Evolutionary conservation across 106 monocot genomes (phyloP), one percentile per base, ranked within the genome.

Genomic region (Dendrobium officinale): DNA sequence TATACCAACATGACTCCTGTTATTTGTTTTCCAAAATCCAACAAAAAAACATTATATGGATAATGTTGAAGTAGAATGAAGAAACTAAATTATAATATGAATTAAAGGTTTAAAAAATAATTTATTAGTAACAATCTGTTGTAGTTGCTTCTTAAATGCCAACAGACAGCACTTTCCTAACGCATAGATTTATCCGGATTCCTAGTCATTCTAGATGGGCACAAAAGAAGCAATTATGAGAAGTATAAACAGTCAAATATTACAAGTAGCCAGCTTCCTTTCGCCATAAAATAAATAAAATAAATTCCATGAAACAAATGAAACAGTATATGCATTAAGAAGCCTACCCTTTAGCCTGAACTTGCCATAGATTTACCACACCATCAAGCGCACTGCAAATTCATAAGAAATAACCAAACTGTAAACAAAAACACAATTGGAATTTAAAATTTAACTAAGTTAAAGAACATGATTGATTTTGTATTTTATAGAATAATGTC

Each of bases 331-430:
- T 2, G 42, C 9, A 72, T n/a, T 77, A 64, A 66, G 81, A 86
- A 77, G 6, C 47, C n/a, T 83, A 88, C 90, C 88, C 86, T 85
- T 85, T 87, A 16, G 48, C 45, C 40, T 86, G 81, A 29, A 90
- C 40, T 87, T 90, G 86, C 93, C 93, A 93, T 64, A 93, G 76
- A 51, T 86, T 90, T 43, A 93, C 85, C 40, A 83, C 37, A 80
- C 90, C 93, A 81, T 93, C 88, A 82, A 93, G 77, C 19, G 90
- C 90, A 84, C 93, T 93, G 85, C 82, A 90, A 79, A 85, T 55
- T 59, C 75, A 82, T 37, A 76, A 76, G 24, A 75, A 40, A 15
- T 9, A 76, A 76, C 17, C 43, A 75, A 77, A 47, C 43, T 44
- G 15, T 73, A 44, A 73, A 56, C 37, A 77, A 67, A 80, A 15